phyloP scores from a whole-genome alignment of 2,329 filamentous ascomycete species.

The Fusarium sp. region DNA sequence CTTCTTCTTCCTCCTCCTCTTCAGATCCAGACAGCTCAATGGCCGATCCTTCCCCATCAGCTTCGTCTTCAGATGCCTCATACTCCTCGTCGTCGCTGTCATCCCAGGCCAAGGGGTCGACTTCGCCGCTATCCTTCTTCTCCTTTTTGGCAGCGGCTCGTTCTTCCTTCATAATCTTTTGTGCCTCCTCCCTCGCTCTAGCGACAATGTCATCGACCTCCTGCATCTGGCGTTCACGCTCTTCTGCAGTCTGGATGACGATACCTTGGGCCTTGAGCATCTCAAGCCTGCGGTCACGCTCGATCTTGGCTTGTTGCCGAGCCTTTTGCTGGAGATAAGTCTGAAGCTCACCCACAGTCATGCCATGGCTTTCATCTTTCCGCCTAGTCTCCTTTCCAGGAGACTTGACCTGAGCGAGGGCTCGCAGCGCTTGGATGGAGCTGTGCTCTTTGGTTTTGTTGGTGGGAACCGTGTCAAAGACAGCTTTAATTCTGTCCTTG shows the following conservation, averaged over 20 bases:
- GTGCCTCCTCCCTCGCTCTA: slow-evolving; percentile 80
- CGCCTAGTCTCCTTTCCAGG: slow-evolving; percentile 62
- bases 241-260: slow-evolving; percentile 83
- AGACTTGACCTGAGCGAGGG: slow-evolving; percentile 76
- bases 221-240: slow-evolving; percentile 81
- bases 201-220: slow-evolving; percentile 89
- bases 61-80: slow-evolving; percentile 50
- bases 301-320: slow-evolving; percentile 79
- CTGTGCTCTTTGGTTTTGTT: slow-evolving; percentile 69
- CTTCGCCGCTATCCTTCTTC: slow-evolving; percentile 56
- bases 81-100: slow-evolving; percentile 66
- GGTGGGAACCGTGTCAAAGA: slow-evolving; percentile 75
- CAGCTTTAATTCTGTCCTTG: slow-evolving; percentile 64
- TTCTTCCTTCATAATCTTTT: slow-evolving; percentile 79
- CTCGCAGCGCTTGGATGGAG: slow-evolving; percentile 73
- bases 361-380: slow-evolving; percentile 59
- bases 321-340: slow-evolving; percentile 74
- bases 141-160: slow-evolving; percentile 75
- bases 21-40: slow-evolving; percentile 58
- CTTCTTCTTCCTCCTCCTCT: slow-evolving; percentile 46
- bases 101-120: slow-evolving; percentile 64
- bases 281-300: slow-evolving; percentile 80
- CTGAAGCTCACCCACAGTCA: slow-evolving; percentile 77
- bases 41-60: slow-evolving; percentile 51
- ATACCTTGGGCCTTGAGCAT: slow-evolving; percentile 82